Base-by-base conservation (phyloP, 208 protist genomes). In the Wallacemonas collosoma region DNA sequence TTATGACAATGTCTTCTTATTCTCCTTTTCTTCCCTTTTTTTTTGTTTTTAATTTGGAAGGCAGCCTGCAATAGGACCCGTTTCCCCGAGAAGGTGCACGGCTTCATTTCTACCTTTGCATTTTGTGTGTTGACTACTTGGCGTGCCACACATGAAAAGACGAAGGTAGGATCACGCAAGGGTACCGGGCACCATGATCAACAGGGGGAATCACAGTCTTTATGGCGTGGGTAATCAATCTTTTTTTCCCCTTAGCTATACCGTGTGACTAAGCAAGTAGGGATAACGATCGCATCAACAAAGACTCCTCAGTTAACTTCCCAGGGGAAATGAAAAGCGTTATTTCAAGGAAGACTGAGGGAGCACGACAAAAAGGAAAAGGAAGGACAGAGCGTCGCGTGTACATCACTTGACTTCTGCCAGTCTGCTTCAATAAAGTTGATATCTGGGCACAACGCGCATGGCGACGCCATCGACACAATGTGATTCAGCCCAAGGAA, bases 11-110 rank as follows among this genome's bases (percentile, higher is more conserved):
- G 7, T 43, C 50, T 51, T 39, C 15, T 63, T 57, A 35, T 44
- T 45, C n/a, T 76, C 61, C 62, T 38, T 68, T 69, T 63, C 64
- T 72, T 55, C 9, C 26, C 15, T 62, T 71, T 47, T 38, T 68
- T 40, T 67, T 35, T n/a, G 51, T 35, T 36, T 56, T 26, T 12
- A 12, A 26, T 26, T 26, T 26, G 26, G 26, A 26, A 26, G 26
- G 26, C 26, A 26, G 26, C 26, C 26, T 26, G 26, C 26, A 26
- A 26, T 26, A 26, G 26, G 26, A 26, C 26, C 2, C 15, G 51
- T n/a, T 26, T 56, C 51, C 26, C 26, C 51, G 51, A 56, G 51
- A 56, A 56, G 51, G 51, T 56, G 51, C 51, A 17, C 8, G 26
- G 26, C 26, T 26, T 26, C 26, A 26, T 26, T 26, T 26, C 26